Evolutionary conservation across 495 filamentous ascomycete species (phyloP).

Genomic region (Bombardia bombarda): DNA sequence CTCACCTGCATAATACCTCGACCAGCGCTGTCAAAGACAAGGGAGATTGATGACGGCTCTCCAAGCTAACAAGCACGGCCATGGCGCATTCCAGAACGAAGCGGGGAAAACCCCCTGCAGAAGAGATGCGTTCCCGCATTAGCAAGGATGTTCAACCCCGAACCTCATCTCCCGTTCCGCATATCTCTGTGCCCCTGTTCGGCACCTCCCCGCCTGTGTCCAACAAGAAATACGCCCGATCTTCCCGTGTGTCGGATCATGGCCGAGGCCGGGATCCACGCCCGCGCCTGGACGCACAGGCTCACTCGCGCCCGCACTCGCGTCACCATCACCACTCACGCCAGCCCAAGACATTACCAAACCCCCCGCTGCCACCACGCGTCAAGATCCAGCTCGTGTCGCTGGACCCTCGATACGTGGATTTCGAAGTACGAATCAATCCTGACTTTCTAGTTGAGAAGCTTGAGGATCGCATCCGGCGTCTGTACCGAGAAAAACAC

Average conservation of each 20-base stretch:
- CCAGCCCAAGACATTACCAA: neutral
- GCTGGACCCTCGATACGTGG: slow-evolving; percentile 7
- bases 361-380: neutral
- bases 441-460: slow-evolving; percentile 1
- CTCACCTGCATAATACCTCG: too few species aligned
- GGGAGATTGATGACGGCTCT: slow-evolving; percentile 3
- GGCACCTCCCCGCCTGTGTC: slow-evolving; percentile 2
- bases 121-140: too few species aligned
- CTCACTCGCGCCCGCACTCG: neutral
- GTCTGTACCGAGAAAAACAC: slow-evolving; percentile 1
- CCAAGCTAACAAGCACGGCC: neutral
- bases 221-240: neutral
- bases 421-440: slow-evolving; percentile 1
- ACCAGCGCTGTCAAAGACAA: too few species aligned
- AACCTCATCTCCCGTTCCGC: neutral
- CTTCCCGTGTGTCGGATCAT: neutral
- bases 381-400: slow-evolving; percentile 9
- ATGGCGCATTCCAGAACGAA: slow-evolving; percentile 6
- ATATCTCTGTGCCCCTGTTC: neutral
- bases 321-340: neutral
- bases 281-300: neutral
- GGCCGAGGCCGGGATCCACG: slow-evolving; percentile 4
- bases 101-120: slow-evolving; percentile 2
- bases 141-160: slow-evolving; percentile 2
- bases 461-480: slow-evolving; percentile 6